Percentiles rank a stretch among this genome's conserved stretches.
Evolutionary conservation across 148 eudicot species (phyloP).

Genomic region (Arbutus unedo): DNA sequence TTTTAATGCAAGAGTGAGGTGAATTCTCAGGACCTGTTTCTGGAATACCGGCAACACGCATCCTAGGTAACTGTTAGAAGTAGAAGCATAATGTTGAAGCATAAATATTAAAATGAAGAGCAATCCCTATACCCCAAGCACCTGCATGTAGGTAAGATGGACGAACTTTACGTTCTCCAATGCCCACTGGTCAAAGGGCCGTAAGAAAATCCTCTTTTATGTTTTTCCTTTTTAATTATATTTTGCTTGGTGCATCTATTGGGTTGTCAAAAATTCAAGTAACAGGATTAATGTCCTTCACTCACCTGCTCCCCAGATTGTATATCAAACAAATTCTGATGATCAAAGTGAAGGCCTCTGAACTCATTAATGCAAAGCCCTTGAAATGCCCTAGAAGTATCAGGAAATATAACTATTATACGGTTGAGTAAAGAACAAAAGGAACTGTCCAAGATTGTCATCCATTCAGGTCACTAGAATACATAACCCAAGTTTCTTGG

Average conservation of each 20-base stretch:
- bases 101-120: not conserved
- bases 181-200: not conserved
- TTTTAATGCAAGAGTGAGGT: not conserved
- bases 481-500: not conserved
- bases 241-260: not conserved
- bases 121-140: not conserved
- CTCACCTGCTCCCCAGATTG: conserved; percentile 94
- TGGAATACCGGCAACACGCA: not conserved
- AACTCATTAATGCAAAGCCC: conserved; percentile 99
- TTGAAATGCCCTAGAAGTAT: conserved; percentile 81
- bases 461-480: not conserved
- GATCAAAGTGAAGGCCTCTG: conserved; percentile 82
- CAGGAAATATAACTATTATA: not conserved
- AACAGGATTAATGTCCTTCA: conserved; percentile 7
- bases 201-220: not conserved
- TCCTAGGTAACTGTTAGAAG: not conserved
- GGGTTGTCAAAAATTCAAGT: not conserved
- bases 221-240: not conserved
- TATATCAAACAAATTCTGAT: conserved; percentile 70
- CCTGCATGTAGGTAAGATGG: not conserved
- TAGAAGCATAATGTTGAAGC: not conserved
- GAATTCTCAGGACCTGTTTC: not conserved
- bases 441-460: not conserved
- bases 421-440: not conserved
- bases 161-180: not conserved